Conservation (phyloP, 371 early-diverging fungal genomes). For the Neoconidiobolus thromboides region DNA sequence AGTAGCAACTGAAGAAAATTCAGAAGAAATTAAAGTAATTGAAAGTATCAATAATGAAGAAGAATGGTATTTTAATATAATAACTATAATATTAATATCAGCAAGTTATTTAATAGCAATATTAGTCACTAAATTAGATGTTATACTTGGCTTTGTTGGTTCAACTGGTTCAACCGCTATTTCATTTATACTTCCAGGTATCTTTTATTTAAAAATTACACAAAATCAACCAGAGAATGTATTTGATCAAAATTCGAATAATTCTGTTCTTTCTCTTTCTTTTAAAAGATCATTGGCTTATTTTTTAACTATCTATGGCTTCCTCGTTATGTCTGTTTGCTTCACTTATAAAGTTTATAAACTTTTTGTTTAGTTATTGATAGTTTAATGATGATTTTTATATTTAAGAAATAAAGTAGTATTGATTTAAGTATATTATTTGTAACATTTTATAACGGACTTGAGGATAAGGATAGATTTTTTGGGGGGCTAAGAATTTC, state of each 20-base stretch:
- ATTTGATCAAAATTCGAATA: constrained; percentile 12
- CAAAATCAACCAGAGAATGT: constrained; percentile 30
- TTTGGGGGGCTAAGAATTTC: no score
- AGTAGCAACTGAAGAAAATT: not conserved
- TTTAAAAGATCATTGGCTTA: no score
- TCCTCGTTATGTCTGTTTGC: no score
- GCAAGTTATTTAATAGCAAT: constrained; percentile 54
- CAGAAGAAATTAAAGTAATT: not conserved
- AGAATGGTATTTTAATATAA: constrained; percentile 18
- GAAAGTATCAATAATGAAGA: not conserved
- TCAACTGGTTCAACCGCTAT: constrained; percentile 96
- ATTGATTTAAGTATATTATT: no score
- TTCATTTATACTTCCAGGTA: constrained; percentile 92
- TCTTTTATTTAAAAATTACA: constrained; percentile 82
- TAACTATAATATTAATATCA: constrained; percentile 51
- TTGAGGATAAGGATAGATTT: no score
- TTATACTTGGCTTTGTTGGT: constrained; percentile 85
- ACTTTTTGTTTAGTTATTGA: no score
- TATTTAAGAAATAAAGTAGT: no score
- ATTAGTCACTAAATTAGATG: constrained; percentile 47
- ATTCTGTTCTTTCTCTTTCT: no score
- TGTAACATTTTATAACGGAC: no score
- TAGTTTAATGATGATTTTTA: no score
- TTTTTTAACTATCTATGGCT: no score
- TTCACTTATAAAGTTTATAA: no score